A percentile compares a stretch with the other conserved stretches of the same genome.
phyloP scores from a whole-genome alignment of 257 asterid genomes.

The Solanum chilense region DNA sequence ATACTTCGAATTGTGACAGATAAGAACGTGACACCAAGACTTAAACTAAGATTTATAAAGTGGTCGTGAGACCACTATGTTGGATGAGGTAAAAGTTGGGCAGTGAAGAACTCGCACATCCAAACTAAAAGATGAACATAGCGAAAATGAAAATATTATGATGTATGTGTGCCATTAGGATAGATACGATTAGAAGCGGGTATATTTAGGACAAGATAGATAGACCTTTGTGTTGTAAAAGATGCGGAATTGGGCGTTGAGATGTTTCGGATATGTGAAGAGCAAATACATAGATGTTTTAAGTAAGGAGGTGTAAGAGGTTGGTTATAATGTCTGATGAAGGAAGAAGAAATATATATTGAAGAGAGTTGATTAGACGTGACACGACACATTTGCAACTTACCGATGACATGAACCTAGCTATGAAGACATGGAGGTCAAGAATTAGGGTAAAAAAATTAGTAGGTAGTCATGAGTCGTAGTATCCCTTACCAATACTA shows the following conservation, averaged over 20 bases:
- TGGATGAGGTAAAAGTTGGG: no score
- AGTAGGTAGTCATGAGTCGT: background rate
- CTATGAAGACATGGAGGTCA: background rate
- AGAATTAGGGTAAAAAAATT: background rate
- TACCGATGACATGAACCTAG: background rate
- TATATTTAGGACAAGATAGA: background rate
- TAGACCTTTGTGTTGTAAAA: background rate
- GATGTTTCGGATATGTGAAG: background rate
- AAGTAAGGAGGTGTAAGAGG: background rate
- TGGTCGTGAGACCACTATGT: no score
- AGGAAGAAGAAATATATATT: background rate
- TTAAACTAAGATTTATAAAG: no score
- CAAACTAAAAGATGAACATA: no score
- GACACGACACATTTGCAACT: background rate
- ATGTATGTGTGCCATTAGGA: no score
- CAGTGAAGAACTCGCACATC: no score
- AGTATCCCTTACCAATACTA: background rate
- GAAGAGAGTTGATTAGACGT: background rate
- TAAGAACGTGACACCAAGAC: no score
- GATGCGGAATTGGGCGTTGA: background rate
- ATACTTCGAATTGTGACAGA: no score
- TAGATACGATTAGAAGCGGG: background rate
- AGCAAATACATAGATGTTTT: background rate
- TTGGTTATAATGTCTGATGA: background rate
- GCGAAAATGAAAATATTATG: no score